Percentiles rank a stretch among this genome's conserved stretches.
These are phyloP conservation scores for Pseudogymnoascus sp. DNA, from an alignment of 2,329 filamentous ascomycete species.

Conservation along the genomic window DNA sequence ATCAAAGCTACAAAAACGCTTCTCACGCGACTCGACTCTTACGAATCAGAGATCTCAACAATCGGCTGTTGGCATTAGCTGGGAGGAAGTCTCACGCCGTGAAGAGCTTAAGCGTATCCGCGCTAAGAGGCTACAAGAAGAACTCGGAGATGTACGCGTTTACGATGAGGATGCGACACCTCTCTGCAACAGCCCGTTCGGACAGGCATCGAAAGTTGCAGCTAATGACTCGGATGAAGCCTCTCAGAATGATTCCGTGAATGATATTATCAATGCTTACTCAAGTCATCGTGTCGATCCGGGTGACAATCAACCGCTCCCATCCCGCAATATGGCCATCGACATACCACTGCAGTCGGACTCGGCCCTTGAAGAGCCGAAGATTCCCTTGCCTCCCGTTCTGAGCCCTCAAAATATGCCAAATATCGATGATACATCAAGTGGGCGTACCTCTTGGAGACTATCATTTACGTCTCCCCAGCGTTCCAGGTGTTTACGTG, in stretches of 20 bases:
- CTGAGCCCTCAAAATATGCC: slow-evolving; percentile 20
- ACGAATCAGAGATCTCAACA: slow-evolving; percentile 33
- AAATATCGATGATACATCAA: slow-evolving; percentile 18
- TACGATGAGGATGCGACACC: slow-evolving; percentile 30
- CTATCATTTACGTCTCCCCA: slow-evolving; percentile 23
- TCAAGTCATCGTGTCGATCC: slow-evolving; percentile 10
- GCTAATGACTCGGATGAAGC: background rate
- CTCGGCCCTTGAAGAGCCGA: background rate
- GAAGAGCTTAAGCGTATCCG: slow-evolving; percentile 48
- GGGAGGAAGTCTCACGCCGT: slow-evolving; percentile 45
- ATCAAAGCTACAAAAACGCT: slow-evolving; percentile 33
- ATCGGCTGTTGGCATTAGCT: slow-evolving; percentile 35
- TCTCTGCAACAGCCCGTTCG: slow-evolving; percentile 13
- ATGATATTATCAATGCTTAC: slow-evolving; percentile 12
- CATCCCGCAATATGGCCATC: background rate
- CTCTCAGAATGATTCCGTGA: slow-evolving; percentile 13
- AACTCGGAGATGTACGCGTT: slow-evolving; percentile 40
- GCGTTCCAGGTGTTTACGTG: slow-evolving; percentile 21
- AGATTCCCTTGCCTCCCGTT: slow-evolving; percentile 17
- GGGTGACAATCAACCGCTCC: slow-evolving; percentile 8
- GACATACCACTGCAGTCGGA: background rate
- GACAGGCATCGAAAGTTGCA: background rate
- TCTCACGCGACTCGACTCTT: slow-evolving; percentile 36
- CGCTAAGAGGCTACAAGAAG: slow-evolving; percentile 49
- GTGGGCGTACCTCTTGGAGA: slow-evolving; percentile 23